Evolutionary conservation across 352 stramenopile genomes (phyloP).

Genomic region (Phytophthora sp.): DNA sequence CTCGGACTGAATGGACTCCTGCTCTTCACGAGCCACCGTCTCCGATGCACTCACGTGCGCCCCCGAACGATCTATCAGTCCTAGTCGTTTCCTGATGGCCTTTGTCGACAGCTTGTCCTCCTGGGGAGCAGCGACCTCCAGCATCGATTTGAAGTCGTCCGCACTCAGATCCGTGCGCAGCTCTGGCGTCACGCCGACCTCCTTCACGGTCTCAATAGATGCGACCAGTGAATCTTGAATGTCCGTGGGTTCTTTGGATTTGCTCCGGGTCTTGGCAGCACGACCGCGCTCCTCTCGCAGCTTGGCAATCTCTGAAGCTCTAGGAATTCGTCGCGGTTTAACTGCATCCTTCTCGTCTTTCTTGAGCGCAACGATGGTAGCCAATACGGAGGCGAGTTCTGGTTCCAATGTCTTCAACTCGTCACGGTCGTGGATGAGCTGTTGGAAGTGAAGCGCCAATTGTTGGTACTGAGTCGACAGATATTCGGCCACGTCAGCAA

Average conservation of each 20-base stretch:
- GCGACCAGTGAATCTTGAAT: neutral
- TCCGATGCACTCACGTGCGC: conserved; percentile 45
- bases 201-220: conserved; percentile 3
- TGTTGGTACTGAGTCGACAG: conserved; percentile 38
- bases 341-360: neutral
- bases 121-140: conserved; percentile 39
- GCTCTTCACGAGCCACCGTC: conserved; percentile 57
- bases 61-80: conserved; percentile 46
- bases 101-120: conserved; percentile 64
- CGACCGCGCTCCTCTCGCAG: conserved; percentile 17
- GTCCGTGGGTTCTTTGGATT: neutral
- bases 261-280: conserved; percentile 1
- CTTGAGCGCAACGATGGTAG: conserved; percentile 31
- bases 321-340: conserved; percentile 26
- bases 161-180: conserved; percentile 44
- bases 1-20: conserved; percentile 75
- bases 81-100: conserved; percentile 63
- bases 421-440: conserved; percentile 28
- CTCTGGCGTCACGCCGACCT: conserved; percentile 13
- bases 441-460: conserved; percentile 46
- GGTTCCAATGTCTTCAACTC: conserved; percentile 32
- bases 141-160: conserved; percentile 68
- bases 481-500: conserved; percentile 15
- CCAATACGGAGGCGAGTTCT: conserved; percentile 26
- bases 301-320: conserved; percentile 39